Evolutionary conservation across 1,284 basidiomycete species (phyloP).

Genomic region (Bjerkandera adusta): DNA sequence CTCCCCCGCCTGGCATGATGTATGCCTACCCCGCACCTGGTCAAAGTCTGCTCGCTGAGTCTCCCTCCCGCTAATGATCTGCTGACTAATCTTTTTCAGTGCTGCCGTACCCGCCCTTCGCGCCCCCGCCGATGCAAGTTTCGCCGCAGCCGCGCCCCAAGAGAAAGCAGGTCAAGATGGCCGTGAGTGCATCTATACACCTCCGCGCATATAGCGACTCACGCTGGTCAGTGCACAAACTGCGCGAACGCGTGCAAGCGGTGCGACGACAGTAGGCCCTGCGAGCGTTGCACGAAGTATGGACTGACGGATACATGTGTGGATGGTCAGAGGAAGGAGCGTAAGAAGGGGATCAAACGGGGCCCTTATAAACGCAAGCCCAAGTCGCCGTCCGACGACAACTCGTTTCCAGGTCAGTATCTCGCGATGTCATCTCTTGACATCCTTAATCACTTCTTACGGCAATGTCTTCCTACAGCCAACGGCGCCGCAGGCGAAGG

Average conservation of each 20-base stretch:
- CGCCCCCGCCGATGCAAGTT: constrained; percentile 15
- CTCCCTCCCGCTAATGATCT: constrained; percentile 2
- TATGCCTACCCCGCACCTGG: constrained; percentile 53
- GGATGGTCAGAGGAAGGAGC: constrained; percentile 78
- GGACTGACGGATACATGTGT: constrained; percentile 66
- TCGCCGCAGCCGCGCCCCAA: constrained; percentile 47
- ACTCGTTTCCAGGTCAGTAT: constrained; percentile 12
- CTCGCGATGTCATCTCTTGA: constrained; percentile 1
- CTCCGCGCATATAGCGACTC: constrained; percentile 1
- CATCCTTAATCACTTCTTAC: constrained; percentile 1
- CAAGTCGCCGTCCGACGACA: constrained; percentile 35
- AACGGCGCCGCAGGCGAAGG: constrained; percentile 22
- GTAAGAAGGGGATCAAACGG: constrained; percentile 84
- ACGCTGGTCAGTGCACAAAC: constrained; percentile 67
- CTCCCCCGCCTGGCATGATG: constrained; percentile 57
- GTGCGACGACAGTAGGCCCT: constrained; percentile 78
- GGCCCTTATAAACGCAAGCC: constrained; percentile 83
- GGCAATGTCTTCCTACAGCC: constrained; percentile 32
- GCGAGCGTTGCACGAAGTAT: constrained; percentile 81
- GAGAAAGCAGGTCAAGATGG: constrained; percentile 88
- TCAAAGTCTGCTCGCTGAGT: constrained; percentile 38
- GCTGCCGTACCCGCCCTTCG: constrained; percentile 28
- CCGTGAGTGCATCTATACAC: constrained; percentile 46
- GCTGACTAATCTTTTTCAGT: constrained; percentile 13
- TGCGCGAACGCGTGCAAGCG: constrained; percentile 86